phyloP scores from a whole-genome alignment of 208 protist genomes.

The Trypanosoma boissoni region DNA sequence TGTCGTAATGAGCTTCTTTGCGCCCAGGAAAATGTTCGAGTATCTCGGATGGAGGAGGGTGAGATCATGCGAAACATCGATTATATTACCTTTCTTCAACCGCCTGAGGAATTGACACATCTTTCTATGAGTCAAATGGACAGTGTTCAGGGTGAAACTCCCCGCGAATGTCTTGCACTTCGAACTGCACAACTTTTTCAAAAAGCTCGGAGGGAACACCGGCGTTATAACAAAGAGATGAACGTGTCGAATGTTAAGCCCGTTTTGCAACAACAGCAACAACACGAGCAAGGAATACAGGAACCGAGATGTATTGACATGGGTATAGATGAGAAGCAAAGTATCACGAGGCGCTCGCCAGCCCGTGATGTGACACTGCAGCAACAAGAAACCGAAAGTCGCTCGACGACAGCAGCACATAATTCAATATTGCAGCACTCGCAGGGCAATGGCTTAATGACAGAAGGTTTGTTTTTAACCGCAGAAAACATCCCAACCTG shows the following conservation, averaged over 20 bases:
- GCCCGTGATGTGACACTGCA: too few relatives aligned
- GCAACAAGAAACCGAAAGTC: too few relatives aligned
- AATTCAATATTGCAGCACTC: neutral
- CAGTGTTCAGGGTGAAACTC: neutral
- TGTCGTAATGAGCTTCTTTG: conserved; percentile 3
- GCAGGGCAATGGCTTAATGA: neutral
- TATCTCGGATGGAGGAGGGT: neutral
- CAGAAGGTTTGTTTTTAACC: neutral
- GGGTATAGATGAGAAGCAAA: too few relatives aligned
- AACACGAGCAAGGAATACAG: too few relatives aligned
- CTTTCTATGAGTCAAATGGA: neutral
- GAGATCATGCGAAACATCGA: conserved; percentile 1
- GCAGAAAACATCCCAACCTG: conserved; percentile 3
- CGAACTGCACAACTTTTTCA: neutral
- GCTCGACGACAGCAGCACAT: neutral
- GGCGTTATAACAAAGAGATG: neutral
- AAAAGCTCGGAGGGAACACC: conserved; percentile 15
- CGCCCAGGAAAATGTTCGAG: neutral
- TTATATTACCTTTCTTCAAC: conserved; percentile 9
- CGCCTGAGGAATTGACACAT: neutral
- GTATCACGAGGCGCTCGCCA: too few relatives aligned
- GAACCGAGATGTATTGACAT: too few relatives aligned
- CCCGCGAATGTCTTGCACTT: conserved; percentile 2
- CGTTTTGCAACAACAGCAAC: neutral
- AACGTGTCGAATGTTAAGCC: neutral